phyloP scores from a whole-genome alignment of 2,329 filamentous ascomycete genomes.

The Cordyceps javanica region DNA sequence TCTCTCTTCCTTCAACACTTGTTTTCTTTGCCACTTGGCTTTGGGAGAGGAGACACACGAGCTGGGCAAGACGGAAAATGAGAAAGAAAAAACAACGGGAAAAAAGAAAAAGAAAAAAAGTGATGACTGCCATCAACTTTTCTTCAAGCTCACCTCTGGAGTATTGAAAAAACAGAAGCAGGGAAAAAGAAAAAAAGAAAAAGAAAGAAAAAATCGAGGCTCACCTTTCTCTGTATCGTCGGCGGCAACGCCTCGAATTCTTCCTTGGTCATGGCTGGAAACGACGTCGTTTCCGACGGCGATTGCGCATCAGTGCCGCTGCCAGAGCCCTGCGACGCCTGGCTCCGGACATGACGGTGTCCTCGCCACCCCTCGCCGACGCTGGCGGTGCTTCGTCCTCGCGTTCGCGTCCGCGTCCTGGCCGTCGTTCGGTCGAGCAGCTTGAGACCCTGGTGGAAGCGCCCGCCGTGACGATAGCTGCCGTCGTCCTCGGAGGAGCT shows the following conservation, averaged over 20 bases:
- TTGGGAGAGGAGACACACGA: not conserved
- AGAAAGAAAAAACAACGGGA: not conserved
- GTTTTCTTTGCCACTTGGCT: not conserved
- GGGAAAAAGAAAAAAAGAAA: not conserved
- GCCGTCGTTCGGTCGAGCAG: conserved; percentile 6
- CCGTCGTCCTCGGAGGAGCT: conserved; percentile 7
- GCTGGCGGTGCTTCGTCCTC: not conserved
- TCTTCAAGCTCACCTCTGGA: not conserved
- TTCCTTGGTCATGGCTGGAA: conserved; percentile 12
- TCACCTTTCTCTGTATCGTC: conserved; percentile 19
- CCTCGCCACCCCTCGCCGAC: not conserved
- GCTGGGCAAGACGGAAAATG: too few species aligned
- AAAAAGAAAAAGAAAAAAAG: not conserved
- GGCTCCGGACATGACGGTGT: not conserved
- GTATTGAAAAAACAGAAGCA: too few species aligned
- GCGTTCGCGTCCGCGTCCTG: too few species aligned
- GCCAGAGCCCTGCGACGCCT: conserved; percentile 6
- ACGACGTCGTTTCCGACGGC: not conserved
- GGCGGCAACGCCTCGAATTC: conserved; percentile 16
- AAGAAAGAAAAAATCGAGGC: not conserved
- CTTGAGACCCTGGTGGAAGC: conserved; percentile 5
- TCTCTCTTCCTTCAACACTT: not conserved
- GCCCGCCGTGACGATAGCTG: not conserved
- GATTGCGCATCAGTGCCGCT: conserved; percentile 3
- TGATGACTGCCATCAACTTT: not conserved